phyloP scores from a whole-genome alignment of 2,329 filamentous ascomycete genomes.

The Macroventuria anomochaeta region DNA sequence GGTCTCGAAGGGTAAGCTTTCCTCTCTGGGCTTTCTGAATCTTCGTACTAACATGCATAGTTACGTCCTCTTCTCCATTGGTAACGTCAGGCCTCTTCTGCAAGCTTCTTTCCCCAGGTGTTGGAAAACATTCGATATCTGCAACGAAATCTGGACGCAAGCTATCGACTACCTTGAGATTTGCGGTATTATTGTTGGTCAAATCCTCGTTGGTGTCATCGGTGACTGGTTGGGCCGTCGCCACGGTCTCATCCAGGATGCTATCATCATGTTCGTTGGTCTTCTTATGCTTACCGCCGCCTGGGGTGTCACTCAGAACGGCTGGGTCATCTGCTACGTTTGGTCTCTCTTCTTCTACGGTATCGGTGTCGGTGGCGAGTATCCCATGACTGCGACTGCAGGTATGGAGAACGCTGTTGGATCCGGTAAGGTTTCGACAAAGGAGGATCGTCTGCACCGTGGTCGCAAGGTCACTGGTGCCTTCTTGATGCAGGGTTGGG shows the following conservation, averaged over 20 bases:
- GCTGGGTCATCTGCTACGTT: constrained; percentile 97
- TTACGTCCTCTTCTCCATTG: constrained; percentile 96
- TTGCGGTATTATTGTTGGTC: constrained; percentile 88
- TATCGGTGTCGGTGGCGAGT: constrained; percentile 79
- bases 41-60: constrained; percentile 50
- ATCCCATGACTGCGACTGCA: constrained; percentile 94
- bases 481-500: constrained; percentile 99
- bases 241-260: constrained; percentile 95
- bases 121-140: constrained; percentile 72
- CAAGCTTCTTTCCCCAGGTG: constrained; percentile 75
- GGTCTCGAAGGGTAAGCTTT: constrained; percentile 73
- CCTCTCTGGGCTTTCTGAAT: background rate
- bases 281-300: constrained; percentile 88
- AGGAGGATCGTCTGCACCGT: constrained; percentile 91
- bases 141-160: constrained; percentile 79
- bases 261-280: constrained; percentile 91
- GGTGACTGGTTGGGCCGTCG: constrained; percentile 86
- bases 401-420: constrained; percentile 91
- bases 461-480: constrained; percentile 94
- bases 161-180: constrained; percentile 92
- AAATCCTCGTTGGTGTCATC: constrained; percentile 83
- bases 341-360: constrained; percentile 94
- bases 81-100: constrained; percentile 87
- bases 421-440: constrained; percentile 85
- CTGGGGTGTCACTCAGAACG: constrained; percentile 85